Evolutionary conservation across 805 yeast genomes (phyloP).

Genomic region (Candida railenensis): DNA sequence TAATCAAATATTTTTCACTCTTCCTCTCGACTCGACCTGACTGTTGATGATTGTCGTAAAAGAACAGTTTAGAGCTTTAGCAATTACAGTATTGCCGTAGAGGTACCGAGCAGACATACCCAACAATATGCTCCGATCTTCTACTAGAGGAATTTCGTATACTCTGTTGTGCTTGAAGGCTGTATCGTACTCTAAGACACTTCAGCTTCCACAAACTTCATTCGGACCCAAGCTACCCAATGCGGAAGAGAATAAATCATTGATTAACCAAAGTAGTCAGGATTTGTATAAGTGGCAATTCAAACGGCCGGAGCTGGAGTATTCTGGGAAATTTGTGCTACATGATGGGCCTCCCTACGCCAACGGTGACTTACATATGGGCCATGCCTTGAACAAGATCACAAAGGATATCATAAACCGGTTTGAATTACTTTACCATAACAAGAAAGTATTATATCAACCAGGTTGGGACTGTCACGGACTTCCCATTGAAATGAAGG

Average conservation of each 20-base stretch:
- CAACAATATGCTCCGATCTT: background rate
- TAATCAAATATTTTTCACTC: no score
- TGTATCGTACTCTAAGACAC: conserved; percentile 44
- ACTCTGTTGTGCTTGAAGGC: background rate
- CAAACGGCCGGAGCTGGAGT: conserved; percentile 3
- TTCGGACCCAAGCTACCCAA: conserved; percentile 56
- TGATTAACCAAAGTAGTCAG: conserved; percentile 54
- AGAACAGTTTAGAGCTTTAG: no score
- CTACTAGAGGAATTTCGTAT: background rate
- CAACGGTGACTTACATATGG: conserved; percentile 87
- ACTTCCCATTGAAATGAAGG: conserved; percentile 90
- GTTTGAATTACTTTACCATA: conserved; percentile 55
- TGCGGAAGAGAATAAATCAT: conserved; percentile 30
- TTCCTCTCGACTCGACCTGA: no score
- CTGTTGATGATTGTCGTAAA: no score
- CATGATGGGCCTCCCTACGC: conserved; percentile 99
- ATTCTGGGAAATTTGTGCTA: conserved; percentile 47
- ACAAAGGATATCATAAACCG: conserved; percentile 84
- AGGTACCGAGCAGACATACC: background rate
- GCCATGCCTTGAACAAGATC: conserved; percentile 90
- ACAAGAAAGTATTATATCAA: conserved; percentile 63
- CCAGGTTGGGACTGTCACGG: conserved; percentile 99
- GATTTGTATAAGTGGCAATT: conserved; percentile 65
- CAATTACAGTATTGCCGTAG: no score
- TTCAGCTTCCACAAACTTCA: conserved; percentile 64